A percentile compares a stretch with the other conserved stretches of the same genome.
phyloP scores from a whole-genome alignment of 495 filamentous ascomycete genomes.

The Monascus purpureus region DNA sequence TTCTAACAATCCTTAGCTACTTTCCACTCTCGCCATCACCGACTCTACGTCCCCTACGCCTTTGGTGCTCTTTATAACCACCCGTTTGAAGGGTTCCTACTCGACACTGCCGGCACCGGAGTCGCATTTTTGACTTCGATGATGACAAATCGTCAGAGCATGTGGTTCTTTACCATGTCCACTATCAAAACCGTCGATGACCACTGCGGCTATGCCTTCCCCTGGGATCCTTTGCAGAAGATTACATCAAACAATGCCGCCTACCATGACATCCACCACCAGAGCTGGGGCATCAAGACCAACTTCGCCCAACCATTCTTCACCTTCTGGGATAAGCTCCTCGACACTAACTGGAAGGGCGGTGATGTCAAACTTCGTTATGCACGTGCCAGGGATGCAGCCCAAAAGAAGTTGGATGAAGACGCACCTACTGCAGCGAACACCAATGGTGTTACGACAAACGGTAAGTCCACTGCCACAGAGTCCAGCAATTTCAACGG shows the following conservation, averaged over 20 bases:
- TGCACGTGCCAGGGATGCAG: slow-evolving; percentile 27
- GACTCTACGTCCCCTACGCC: slow-evolving; percentile 92
- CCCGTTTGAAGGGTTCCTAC: slow-evolving; percentile 73
- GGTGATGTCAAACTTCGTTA: slow-evolving; percentile 28
- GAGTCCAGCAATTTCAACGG: no score
- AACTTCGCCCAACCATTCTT: slow-evolving; percentile 42
- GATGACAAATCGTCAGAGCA: slow-evolving; percentile 65
- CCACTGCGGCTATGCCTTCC: slow-evolving; percentile 90
- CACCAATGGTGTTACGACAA: neutral
- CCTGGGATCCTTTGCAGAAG: slow-evolving; percentile 86
- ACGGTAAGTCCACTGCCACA: slow-evolving; percentile 1
- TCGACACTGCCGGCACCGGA: slow-evolving; percentile 78
- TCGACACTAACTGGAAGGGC: slow-evolving; percentile 32
- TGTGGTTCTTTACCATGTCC: slow-evolving; percentile 71
- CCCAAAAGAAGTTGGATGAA: slow-evolving; percentile 25
- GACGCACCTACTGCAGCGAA: slow-evolving; percentile 10
- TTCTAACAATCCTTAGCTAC: slow-evolving; percentile 53
- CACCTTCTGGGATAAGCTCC: slow-evolving; percentile 36
- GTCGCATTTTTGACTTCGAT: slow-evolving; percentile 64
- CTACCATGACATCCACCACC: slow-evolving; percentile 97
- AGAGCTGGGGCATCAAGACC: slow-evolving; percentile 90
- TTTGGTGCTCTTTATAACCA: slow-evolving; percentile 97
- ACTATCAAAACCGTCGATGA: slow-evolving; percentile 96
- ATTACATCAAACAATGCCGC: slow-evolving; percentile 84
- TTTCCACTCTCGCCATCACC: slow-evolving; percentile 90